Conservation (phyloP, 2,329 filamentous ascomycete species). For the Sporothrix dimorphospora region DNA sequence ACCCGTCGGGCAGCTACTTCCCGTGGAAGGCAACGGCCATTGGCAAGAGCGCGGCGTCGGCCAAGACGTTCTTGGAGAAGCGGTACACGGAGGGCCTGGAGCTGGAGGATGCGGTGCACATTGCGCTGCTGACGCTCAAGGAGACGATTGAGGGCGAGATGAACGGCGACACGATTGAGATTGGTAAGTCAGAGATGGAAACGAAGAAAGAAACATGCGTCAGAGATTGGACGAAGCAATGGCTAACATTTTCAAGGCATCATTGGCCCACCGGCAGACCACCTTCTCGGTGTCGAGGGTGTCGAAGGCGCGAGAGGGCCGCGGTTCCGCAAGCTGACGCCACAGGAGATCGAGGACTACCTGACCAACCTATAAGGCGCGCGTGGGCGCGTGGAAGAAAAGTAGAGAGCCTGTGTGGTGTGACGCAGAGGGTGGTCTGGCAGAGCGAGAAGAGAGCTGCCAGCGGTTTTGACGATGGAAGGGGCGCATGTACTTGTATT, state of each 20-base stretch:
- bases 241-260: slow-evolving; percentile 65
- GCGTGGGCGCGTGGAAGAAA: slow-evolving; percentile 16
- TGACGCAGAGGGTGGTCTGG: neutral
- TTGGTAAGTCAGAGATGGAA: slow-evolving; percentile 66
- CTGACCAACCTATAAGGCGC: slow-evolving; percentile 85
- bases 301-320: slow-evolving; percentile 83
- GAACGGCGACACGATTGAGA: slow-evolving; percentile 98
- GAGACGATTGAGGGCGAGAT: slow-evolving; percentile 99
- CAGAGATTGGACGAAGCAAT: neutral
- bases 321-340: slow-evolving; percentile 89
- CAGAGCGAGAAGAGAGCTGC: neutral
- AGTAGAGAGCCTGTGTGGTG: neutral
- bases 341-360: slow-evolving; percentile 99
- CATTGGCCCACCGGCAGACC: slow-evolving; percentile 89
- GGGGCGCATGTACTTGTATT: slow-evolving; percentile 33
- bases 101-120: slow-evolving; percentile 97
- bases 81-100: slow-evolving; percentile 96
- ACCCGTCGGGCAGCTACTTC: slow-evolving; percentile 98
- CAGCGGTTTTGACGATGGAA: neutral
- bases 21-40: slow-evolving; percentile 99
- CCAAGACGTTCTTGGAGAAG: slow-evolving; percentile 99
- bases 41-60: slow-evolving; percentile 96
- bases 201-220: neutral
- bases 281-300: slow-evolving; percentile 88
- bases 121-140: slow-evolving; percentile 94